Conservation (phyloP, 1,284 basidiomycete species). For the Puccinia horiana region DNA sequence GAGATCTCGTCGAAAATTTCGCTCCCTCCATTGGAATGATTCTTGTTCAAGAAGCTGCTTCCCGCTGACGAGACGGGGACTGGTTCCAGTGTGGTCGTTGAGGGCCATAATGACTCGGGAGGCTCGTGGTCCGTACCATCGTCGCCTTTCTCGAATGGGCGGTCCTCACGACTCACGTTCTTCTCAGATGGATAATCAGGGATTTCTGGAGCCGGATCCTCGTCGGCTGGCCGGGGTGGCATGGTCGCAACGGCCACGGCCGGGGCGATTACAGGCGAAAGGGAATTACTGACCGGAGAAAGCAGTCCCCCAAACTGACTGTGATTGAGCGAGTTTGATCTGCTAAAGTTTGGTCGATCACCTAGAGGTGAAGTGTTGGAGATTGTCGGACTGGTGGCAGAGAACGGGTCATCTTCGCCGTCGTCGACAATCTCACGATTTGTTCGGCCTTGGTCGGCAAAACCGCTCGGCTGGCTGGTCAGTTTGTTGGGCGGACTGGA, state of each 20-base stretch:
- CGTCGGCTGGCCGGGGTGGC: not conserved
- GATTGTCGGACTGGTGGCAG: conserved; percentile 38
- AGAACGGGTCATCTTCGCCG: conserved; percentile 42
- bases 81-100: not conserved
- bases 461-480: not conserved
- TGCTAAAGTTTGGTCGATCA: not conserved
- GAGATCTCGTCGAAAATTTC: conserved; percentile 1
- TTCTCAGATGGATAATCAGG: not conserved
- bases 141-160: not conserved
- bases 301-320: not conserved
- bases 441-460: not conserved
- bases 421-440: conserved; percentile 1
- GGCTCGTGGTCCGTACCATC: not conserved
- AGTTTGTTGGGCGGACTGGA: not conserved
- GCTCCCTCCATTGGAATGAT: not conserved
- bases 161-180: not conserved
- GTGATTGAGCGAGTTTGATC: not conserved
- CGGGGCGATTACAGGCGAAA: not conserved
- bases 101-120: not conserved
- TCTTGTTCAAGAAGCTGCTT: not conserved
- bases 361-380: conserved; percentile 27
- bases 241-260: too few species aligned
- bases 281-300: not conserved
- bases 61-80: not conserved
- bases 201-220: not conserved